Evolutionary conservation across 139 green algal species (phyloP).

Genomic region (Coccomyxa sp.): DNA sequence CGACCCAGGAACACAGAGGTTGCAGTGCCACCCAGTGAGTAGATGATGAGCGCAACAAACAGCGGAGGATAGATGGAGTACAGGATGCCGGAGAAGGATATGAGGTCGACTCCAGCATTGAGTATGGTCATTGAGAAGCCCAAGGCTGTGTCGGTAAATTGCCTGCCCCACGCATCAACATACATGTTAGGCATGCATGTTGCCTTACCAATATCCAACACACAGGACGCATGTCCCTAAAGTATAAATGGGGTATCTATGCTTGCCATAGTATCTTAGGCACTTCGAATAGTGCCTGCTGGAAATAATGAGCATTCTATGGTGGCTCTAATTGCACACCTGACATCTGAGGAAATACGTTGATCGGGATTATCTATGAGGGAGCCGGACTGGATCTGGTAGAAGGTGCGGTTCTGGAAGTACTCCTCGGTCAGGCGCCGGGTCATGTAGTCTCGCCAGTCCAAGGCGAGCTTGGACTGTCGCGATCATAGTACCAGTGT

Average conservation of each 20-base stretch:
- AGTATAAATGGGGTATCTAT: background rate
- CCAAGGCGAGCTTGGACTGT: constrained; percentile 73
- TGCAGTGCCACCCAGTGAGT: constrained; percentile 87
- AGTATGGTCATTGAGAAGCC: constrained; percentile 79
- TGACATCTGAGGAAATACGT: constrained; percentile 76
- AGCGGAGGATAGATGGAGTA: constrained; percentile 97
- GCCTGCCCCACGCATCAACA: constrained; percentile 31
- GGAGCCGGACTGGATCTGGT: constrained; percentile 48
- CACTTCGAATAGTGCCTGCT: background rate
- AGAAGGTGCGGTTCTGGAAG: constrained; percentile 85
- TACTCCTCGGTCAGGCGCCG: constrained; percentile 74
- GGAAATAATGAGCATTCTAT: background rate
- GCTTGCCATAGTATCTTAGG: background rate
- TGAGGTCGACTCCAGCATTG: constrained; percentile 82
- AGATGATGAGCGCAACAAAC: constrained; percentile 87
- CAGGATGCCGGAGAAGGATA: constrained; percentile 94
- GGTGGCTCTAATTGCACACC: constrained; percentile 22
- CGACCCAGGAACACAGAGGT: constrained; percentile 61
- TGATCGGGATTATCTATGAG: constrained; percentile 91
- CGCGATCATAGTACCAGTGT: background rate
- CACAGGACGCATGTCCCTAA: background rate
- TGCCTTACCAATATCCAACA: no score
- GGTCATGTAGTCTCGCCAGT: constrained; percentile 97
- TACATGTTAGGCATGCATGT: background rate
- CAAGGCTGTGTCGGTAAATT: constrained; percentile 88